Evolutionary conservation across 1,284 basidiomycete genomes (phyloP).

Genomic region (Nidula niveotomentosa): DNA sequence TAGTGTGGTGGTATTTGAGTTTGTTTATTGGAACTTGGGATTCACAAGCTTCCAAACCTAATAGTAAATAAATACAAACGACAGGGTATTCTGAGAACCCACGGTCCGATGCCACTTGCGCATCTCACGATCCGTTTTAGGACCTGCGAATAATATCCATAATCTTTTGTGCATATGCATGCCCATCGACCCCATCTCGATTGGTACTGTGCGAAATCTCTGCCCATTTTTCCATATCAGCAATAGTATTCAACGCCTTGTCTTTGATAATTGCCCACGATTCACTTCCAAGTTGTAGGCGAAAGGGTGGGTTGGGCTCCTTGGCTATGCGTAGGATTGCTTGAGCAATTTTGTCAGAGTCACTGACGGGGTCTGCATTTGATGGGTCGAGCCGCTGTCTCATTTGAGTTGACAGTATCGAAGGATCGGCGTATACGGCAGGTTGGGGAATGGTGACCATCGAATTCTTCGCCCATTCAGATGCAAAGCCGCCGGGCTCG

Average conservation of each 20-base stretch:
- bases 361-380: neutral
- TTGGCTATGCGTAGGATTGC: neutral
- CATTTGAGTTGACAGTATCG: neutral
- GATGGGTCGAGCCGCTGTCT: neutral
- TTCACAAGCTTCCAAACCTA: too few species aligned
- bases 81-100: too few species aligned
- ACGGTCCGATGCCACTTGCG: too few species aligned
- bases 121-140: too few species aligned
- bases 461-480: slow-evolving; percentile 22
- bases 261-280: neutral
- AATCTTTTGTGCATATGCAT: too few species aligned
- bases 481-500: slow-evolving; percentile 33
- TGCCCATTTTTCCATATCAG: neutral
- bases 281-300: neutral
- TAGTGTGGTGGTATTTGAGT: too few species aligned
- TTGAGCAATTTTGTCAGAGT: neutral
- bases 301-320: neutral
- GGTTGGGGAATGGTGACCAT: slow-evolving; percentile 18
- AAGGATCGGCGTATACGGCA: slow-evolving; percentile 16
- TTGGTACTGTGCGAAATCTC: neutral
- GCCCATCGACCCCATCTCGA: neutral
- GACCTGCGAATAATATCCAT: neutral
- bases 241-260: neutral
- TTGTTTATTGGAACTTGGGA: too few species aligned
- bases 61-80: too few species aligned